phyloP scores from a whole-genome alignment of 768 basidiomycete genomes.

The Pleurotus djamor region DNA sequence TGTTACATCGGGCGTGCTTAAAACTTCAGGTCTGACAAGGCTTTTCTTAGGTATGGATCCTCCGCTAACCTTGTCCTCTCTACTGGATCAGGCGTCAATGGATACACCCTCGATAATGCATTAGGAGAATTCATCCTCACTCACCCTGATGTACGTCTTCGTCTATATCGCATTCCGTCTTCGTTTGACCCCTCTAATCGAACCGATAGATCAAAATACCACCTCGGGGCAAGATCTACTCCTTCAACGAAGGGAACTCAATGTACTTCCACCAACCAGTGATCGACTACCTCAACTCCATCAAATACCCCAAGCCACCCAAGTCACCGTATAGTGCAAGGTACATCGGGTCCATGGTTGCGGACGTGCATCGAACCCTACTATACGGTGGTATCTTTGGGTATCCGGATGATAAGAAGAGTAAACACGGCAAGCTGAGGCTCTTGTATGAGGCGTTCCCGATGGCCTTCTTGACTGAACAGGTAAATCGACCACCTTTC shows the following conservation, averaged over 20 bases:
- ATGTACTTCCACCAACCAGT: constrained; percentile 90
- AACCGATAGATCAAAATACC: constrained; percentile 82
- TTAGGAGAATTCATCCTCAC: constrained; percentile 99
- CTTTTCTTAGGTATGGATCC: constrained; percentile 64
- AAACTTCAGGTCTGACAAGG: too few species aligned
- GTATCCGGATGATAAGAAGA: constrained; percentile 98
- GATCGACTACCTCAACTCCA: constrained; percentile 78
- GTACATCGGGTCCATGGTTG: constrained; percentile 99
- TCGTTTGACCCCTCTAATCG: neutral
- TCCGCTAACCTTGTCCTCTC: constrained; percentile 96
- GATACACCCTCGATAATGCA: constrained; percentile 94
- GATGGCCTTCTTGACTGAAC: constrained; percentile 96
- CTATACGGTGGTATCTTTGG: constrained; percentile 99
- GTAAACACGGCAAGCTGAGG: constrained; percentile 91
- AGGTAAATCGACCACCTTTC: too few species aligned
- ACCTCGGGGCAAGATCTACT: constrained; percentile 95
- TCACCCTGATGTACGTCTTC: constrained; percentile 76
- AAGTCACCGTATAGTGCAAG: constrained; percentile 88
- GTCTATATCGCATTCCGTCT: constrained; percentile 7
- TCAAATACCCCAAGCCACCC: constrained; percentile 82
- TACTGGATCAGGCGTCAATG: constrained; percentile 95
- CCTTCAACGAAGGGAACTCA: constrained; percentile 98
- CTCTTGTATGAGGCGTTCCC: constrained; percentile 97
- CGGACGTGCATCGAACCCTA: constrained; percentile 94
- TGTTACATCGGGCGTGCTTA: neutral